These are phyloP conservation scores for Podospora pseudoanserina DNA, from an alignment of 495 filamentous ascomycete genomes.

Conservation along the genomic window DNA sequence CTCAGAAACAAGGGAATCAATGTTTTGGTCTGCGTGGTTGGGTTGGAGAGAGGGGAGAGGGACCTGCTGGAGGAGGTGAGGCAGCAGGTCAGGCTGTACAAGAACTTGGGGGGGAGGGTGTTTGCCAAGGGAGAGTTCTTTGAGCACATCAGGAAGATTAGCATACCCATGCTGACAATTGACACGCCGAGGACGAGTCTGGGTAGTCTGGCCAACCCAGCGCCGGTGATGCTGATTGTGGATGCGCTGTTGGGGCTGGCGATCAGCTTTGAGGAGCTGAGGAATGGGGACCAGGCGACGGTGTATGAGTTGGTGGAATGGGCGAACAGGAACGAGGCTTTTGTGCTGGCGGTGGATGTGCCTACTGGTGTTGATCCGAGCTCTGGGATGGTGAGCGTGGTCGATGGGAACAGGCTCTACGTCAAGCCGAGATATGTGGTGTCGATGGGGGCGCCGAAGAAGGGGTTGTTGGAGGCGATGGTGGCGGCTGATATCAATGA, in stretches of 20 bases:
- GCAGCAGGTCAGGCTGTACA: conserved; percentile 71
- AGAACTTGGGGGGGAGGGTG: conserved; percentile 70
- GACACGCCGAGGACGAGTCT: conserved; percentile 36
- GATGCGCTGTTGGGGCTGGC: conserved; percentile 86
- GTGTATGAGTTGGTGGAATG: conserved; percentile 82
- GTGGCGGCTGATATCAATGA: conserved; percentile 52
- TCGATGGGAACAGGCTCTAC: conserved; percentile 67
- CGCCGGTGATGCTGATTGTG: conserved; percentile 71
- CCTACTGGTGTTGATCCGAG: conserved; percentile 82
- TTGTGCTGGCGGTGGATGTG: conserved; percentile 77
- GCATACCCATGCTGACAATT: conserved; percentile 37
- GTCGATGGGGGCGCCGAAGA: conserved; percentile 78
- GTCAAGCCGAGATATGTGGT: conserved; percentile 74
- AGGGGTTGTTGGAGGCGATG: conserved; percentile 70
- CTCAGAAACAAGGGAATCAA: conserved; percentile 74
- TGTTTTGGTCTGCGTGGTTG: conserved; percentile 78
- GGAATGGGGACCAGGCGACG: conserved; percentile 74
- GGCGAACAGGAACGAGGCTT: conserved; percentile 76
- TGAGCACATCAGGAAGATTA: conserved; percentile 43
- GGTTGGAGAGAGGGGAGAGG: conserved; percentile 63
- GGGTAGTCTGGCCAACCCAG: conserved; percentile 33
- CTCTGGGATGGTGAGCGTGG: conserved; percentile 56
- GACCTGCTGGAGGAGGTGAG: conserved; percentile 67
- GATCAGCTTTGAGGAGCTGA: conserved; percentile 75
- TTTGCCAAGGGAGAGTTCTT: conserved; percentile 54